A percentile compares a stretch with the other conserved stretches of the same genome.
Conservation (phyloP, 2,329 filamentous ascomycete genomes). For the Cytospora mali region DNA sequence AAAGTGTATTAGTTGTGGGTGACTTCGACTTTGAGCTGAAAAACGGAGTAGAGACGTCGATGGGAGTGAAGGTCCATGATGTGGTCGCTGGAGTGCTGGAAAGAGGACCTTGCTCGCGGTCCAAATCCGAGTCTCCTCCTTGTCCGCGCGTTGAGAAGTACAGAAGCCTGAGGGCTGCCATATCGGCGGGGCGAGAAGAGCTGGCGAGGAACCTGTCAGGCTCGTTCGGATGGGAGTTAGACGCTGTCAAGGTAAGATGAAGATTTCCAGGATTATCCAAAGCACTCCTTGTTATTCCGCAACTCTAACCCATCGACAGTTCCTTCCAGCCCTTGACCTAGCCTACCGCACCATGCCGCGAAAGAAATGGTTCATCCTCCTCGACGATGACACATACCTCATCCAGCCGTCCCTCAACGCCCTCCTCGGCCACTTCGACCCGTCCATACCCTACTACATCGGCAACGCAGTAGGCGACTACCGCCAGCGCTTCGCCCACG, state of each 20-base stretch:
- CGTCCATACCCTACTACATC: conserved; percentile 50
- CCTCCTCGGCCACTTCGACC: conserved; percentile 53
- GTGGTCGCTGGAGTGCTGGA: conserved; percentile 39
- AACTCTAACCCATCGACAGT: conserved; percentile 40
- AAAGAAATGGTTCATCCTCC: conserved; percentile 61
- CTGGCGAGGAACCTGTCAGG: conserved; percentile 42
- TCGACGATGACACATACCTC: conserved; percentile 61
- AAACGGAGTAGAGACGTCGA: conserved; percentile 32
- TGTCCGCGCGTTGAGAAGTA: conserved; percentile 46
- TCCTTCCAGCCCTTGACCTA: conserved; percentile 57
- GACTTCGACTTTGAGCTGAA: conserved; percentile 48
- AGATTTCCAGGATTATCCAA: neutral
- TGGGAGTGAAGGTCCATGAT: conserved; percentile 41
- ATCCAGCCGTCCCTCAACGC: conserved; percentile 51
- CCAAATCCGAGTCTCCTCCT: conserved; percentile 32
- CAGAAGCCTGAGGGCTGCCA: conserved; percentile 40
- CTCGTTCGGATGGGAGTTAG: conserved; percentile 51
- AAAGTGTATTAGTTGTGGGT: conserved; percentile 51
- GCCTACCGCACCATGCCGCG: conserved; percentile 52
- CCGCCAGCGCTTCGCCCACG: conserved; percentile 57
- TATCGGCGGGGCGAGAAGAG: conserved; percentile 43
- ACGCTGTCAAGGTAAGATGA: conserved; percentile 50
- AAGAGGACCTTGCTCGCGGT: conserved; percentile 36
- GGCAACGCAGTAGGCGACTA: conserved; percentile 61
- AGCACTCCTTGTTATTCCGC: no score